Evolutionary conservation across 495 filamentous ascomycete species (phyloP), one percentile per base, ranked within the genome.

Genomic region (Evansstolkia leycettana): DNA sequence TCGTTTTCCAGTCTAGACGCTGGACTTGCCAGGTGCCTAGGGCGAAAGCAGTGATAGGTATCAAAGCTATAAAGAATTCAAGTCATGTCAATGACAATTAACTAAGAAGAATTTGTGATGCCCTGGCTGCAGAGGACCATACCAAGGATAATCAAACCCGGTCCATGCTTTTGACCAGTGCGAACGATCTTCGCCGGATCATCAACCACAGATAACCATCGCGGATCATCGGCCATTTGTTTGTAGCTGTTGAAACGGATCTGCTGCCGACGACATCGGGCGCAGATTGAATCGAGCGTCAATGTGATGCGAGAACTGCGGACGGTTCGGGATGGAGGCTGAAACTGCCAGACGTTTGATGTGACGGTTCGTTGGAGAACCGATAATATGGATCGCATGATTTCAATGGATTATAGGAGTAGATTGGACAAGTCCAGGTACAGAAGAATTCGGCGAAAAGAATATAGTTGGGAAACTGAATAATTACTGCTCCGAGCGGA

Each of bases 21-120:
- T 92, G 71, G n/a, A 98, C 79, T 50, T 98, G 90, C 90, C 90
- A 98, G 28, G 80, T 83, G 26, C 90, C 90, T 23, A 98, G 77
- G 42, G 65, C 65, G 56, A 98, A 94, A 33, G 90, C 81, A 5
- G 86, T 94, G 28, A 92, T 64, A 24, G 90, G 90, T 42, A 98
- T 96, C 29, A 90, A 54, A 20, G 86, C 86, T 87, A 46, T 18
- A 30, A 11, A n/a, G n/a, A 36, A 10, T 2, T 25, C 15, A 2
- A 33, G 1, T 32, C 30, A 2, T 19, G 9, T 33, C 13, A 33
- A 33, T 17, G 5, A n/a, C 13, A 17, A 17, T 17, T 24, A 7
- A 34, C 10, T 34, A 34, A 4, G 17, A n/a, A 8, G 6, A 34
- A 7, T 11, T 16, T 6, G 5, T 3, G 10, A 33, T 13, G 25